Evolutionary conservation across 192 early-diverging fungal genomes (phyloP).

Genomic region (Tieghemiomyces parasiticus): DNA sequence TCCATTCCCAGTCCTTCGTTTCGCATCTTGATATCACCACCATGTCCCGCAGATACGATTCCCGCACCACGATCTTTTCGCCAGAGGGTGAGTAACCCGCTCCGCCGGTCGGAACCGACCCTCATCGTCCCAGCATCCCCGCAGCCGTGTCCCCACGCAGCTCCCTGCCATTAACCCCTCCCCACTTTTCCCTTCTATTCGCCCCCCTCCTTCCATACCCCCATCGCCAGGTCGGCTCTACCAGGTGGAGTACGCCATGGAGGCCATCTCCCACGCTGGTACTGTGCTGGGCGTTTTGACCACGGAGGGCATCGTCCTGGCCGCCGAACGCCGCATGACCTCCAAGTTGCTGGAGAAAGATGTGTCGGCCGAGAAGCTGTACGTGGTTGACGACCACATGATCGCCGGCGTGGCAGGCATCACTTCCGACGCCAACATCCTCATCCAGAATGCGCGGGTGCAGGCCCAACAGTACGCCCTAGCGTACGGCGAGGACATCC

Average conservation of each 20-base stretch:
- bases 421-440: constrained; percentile 89
- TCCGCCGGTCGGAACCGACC: too few species aligned
- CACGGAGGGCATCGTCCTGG: constrained; percentile 88
- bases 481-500: constrained; percentile 83
- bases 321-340: constrained; percentile 90
- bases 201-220: neutral
- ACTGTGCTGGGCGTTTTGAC: constrained; percentile 86
- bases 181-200: neutral
- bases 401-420: constrained; percentile 93
- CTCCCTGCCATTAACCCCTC: neutral
- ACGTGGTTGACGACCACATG: constrained; percentile 85
- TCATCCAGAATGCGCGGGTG: constrained; percentile 77
- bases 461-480: constrained; percentile 79
- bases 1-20: constrained; percentile 1
- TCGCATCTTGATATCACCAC: constrained; percentile 5
- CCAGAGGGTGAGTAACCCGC: constrained; percentile 84
- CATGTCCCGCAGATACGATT: constrained; percentile 97
- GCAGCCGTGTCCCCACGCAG: neutral
- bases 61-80: constrained; percentile 97
- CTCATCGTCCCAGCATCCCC: neutral
- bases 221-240: constrained; percentile 69
- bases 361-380: constrained; percentile 85
- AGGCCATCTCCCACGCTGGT: constrained; percentile 95
- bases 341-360: constrained; percentile 85
- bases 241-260: constrained; percentile 99